Conservation (phyloP, 1,139 yeast genomes). For the Suhomyces choctaworum region DNA sequence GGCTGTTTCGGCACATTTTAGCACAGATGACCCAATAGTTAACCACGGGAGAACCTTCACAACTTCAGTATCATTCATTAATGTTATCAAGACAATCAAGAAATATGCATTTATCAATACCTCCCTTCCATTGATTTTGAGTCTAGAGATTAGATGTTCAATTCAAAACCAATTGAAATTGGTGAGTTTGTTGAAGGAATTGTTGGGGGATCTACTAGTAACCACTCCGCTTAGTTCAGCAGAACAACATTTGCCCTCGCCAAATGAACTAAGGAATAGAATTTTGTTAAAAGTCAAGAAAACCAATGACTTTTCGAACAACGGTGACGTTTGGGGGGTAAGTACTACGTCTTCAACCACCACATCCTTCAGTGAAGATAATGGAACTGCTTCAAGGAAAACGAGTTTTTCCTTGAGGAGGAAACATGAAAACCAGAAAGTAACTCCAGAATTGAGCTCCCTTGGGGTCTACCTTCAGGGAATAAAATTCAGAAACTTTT, state of each 20-base stretch:
- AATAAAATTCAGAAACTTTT: constrained; percentile 73
- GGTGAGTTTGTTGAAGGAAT: constrained; percentile 49
- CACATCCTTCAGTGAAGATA: constrained; percentile 53
- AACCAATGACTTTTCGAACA: constrained; percentile 29
- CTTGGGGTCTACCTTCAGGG: constrained; percentile 75
- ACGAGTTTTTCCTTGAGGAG: constrained; percentile 25
- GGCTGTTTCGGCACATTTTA: constrained; percentile 1
- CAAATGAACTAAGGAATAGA: constrained; percentile 64
- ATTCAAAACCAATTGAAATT: constrained; percentile 61
- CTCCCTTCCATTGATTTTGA: constrained; percentile 82
- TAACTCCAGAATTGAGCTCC: constrained; percentile 52
- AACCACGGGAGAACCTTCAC: constrained; percentile 89
- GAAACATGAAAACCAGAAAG: constrained; percentile 25
- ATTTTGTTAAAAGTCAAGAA: constrained; percentile 77
- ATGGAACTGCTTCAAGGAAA: constrained; percentile 18
- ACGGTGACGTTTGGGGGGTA: not conserved
- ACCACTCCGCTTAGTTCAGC: constrained; percentile 36
- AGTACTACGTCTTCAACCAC: constrained; percentile 18
- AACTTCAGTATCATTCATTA: constrained; percentile 62
- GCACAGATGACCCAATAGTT: constrained; percentile 66
- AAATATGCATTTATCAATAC: constrained; percentile 85
- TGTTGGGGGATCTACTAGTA: constrained; percentile 62
- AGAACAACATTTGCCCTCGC: constrained; percentile 59
- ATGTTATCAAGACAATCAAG: constrained; percentile 70
- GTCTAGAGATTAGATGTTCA: constrained; percentile 82